Evolutionary conservation across 345 rosid genomes (phyloP), one percentile per base, ranked within the genome.

Genomic region (Hirschfeldia incana): DNA sequence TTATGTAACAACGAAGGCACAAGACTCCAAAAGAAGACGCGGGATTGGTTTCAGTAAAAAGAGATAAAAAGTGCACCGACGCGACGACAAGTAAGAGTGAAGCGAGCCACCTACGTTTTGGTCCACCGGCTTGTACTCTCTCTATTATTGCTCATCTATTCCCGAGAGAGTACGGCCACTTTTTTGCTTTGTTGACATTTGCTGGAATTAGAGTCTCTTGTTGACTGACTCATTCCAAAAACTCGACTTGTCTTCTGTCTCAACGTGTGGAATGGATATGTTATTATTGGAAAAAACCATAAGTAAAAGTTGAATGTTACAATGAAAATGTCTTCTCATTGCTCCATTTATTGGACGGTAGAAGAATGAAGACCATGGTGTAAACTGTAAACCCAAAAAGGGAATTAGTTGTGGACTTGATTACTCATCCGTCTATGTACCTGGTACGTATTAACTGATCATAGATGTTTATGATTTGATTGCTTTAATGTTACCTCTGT

Each of bases 71-170:
- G 76, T 80, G 80, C 83, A 80, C 83, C 83, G 83, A 80, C 83
- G 83, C 83, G 80, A 80, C 83, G 76, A 75, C 80, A 70, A 65
- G 83, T 65, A 70, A 3, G 63, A 80, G 83, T 70, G 75, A 79
- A 69, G 7, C 73, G 75, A 67, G 17, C 46, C 78, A 67, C 58
- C 59, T 51, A 26, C 32, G 65, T 33, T 60, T 27, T 65, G 69
- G 78, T 55, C 76, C 80, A 80, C 83, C 83, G 83, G 27, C 76
- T 59, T 72, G 64, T 39, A 58, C 58, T 49, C 57, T 46, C 53
- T 55, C 57, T 65, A 75, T 75, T 58, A 65, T 69, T 75, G 15
- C 3, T 28, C 8, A 7, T 6, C 46, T 39, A 68, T 68, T 49
- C 60, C 64, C 70, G 27, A 71, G 67, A 72, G 37, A 66, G 82